These are phyloP conservation scores for Poterioochromonas sp. DNA, from an alignment of 352 stramenopile species.

Conservation along the genomic window DNA sequence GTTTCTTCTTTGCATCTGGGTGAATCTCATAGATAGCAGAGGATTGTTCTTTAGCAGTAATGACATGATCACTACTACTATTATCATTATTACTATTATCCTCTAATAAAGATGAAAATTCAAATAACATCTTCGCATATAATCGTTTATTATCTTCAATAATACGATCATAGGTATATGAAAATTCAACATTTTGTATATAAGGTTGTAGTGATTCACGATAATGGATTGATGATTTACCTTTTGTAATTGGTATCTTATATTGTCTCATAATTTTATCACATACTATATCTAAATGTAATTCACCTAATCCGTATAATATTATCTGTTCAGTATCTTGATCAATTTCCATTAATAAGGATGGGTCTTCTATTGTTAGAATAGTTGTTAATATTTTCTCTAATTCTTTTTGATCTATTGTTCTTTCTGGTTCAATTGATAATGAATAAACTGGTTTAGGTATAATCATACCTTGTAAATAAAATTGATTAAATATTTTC, in stretches of 20 bases:
- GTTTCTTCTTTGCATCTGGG: conserved; percentile 74
- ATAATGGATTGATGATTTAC: conserved; percentile 65
- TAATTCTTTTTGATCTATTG: conserved; percentile 74
- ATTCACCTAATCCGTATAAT: conserved; percentile 72
- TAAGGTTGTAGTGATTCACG: conserved; percentile 54
- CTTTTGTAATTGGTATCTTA: conserved; percentile 65
- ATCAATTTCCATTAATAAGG: conserved; percentile 63
- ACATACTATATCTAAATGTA: conserved; percentile 77
- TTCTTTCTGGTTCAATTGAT: conserved; percentile 72
- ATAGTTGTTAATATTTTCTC: conserved; percentile 56
- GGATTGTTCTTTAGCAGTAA: conserved; percentile 84
- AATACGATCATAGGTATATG: not conserved
- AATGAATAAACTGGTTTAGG: conserved; percentile 70
- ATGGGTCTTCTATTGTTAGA: conserved; percentile 67
- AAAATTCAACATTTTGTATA: not conserved
- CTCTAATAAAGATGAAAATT: not conserved
- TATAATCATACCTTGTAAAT: conserved; percentile 77
- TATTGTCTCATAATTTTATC: conserved; percentile 70
- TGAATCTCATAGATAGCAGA: conserved; percentile 50
- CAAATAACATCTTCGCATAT: not conserved
- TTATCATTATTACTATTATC: not conserved
- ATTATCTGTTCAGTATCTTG: conserved; percentile 51
- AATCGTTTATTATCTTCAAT: conserved; percentile 39
- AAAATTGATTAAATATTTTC: conserved; percentile 57
- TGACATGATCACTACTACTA: conserved; percentile 71